Evolutionary conservation across 106 monocot genomes (phyloP), one percentile per base, ranked within the genome.

Genomic region (Acanthochlamys bracteata): DNA sequence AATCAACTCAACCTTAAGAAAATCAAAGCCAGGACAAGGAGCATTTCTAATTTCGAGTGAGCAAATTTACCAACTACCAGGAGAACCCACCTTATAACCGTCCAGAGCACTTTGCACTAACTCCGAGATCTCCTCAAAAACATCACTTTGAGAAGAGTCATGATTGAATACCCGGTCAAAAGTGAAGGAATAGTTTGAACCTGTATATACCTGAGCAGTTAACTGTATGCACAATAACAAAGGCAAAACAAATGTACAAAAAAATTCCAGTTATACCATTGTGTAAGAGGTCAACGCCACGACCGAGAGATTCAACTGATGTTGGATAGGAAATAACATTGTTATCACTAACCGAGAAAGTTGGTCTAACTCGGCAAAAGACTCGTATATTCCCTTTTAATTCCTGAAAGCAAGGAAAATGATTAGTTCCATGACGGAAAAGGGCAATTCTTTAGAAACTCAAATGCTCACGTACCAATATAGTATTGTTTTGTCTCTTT

Each of bases 41-140:
- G n/a, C n/a, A n/a, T n/a, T n/a, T n/a, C n/a, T n/a, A n/a, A n/a
- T n/a, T n/a, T 33, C 6, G 33, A 33, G 33, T 1, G 1, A 6
- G 6, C 23, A 43, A 0, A 39, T 25, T 42, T 6, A 49, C 22
- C 3, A 39, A 43, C 16, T 21, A 47, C 0, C 2, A 45, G 1
- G 57, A 47, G 24, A 39, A 13, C 13, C 39, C 25, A 90, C 96
- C 88, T 98, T 98, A 41, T 98, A 98, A 11, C 91, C 96, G 78
- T 98, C 96, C 3, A 98, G 65, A 4, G 96, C 96, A 70, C 96
- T 98, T 65, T 96, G 96, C 33, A 96, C 95, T 40, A 96, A 74
- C 49, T 96, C 87, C 39, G 96, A 96, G 42, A 96, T 88, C 68
- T 98, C 96, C 23, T 88, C 78, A 73, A 98, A 98, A 16, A 91